A percentile compares a stretch with the other conserved stretches of the same genome.
Evolutionary conservation across 2,329 filamentous ascomycete genomes (phyloP).

Genomic region (Aspergillus fumigatus): DNA sequence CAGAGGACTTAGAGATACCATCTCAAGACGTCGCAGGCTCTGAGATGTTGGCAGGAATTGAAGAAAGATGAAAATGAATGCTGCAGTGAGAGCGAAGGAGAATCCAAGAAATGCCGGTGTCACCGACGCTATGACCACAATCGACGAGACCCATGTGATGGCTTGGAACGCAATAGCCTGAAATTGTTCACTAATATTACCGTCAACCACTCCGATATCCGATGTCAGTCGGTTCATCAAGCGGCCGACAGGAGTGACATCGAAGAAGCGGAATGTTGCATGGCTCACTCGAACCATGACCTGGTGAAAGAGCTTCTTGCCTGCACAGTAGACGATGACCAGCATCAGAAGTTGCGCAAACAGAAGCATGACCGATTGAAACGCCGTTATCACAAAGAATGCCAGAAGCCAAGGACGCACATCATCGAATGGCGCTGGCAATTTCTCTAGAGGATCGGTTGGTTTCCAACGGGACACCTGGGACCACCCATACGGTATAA

Average conservation of each 20-base stretch:
- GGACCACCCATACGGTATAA: conserved; percentile 4
- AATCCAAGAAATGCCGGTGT: conserved; percentile 74
- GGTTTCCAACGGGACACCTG: conserved; percentile 15
- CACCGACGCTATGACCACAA: conserved; percentile 72
- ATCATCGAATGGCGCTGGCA: conserved; percentile 64
- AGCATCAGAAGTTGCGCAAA: conserved; percentile 64
- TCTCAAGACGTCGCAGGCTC: conserved; percentile 76
- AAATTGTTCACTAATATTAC: conserved; percentile 72
- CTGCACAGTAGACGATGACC: conserved; percentile 73
- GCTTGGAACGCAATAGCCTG: conserved; percentile 65
- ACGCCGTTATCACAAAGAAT: conserved; percentile 62
- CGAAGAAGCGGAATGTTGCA: conserved; percentile 85
- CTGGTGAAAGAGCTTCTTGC: conserved; percentile 67
- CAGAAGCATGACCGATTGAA: conserved; percentile 57
- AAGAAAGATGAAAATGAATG: conserved; percentile 70
- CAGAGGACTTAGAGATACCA: conserved; percentile 81
- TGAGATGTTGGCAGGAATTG: conserved; percentile 79
- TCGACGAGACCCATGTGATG: conserved; percentile 67
- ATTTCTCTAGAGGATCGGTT: conserved; percentile 34
- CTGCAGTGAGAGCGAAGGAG: conserved; percentile 60
- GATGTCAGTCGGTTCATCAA: conserved; percentile 90
- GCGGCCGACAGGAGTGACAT: conserved; percentile 80
- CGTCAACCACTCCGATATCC: conserved; percentile 85
- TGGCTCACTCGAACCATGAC: conserved; percentile 70
- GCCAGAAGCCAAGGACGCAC: conserved; percentile 70